Conservation (phyloP, 2,329 filamentous ascomycete species). For the Colletotrichum neosansevieriae region DNA sequence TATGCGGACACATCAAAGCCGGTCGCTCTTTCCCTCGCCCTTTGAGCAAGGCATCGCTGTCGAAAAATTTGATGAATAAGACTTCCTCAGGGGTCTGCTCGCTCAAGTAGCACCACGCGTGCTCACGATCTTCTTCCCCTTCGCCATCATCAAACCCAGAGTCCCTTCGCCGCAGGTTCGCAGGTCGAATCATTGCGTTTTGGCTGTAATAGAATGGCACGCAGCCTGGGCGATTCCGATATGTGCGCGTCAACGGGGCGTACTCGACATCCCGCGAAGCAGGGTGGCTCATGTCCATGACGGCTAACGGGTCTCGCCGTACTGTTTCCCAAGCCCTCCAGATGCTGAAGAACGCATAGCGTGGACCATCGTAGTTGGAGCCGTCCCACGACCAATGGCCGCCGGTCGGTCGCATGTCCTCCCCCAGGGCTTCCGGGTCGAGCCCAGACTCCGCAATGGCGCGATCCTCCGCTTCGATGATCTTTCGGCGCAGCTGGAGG, state of each 20-base stretch:
- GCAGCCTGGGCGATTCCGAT: slow-evolving; percentile 1
- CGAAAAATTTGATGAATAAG: slow-evolving; percentile 19
- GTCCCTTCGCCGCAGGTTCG: background rate
- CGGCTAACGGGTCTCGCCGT: slow-evolving; percentile 18
- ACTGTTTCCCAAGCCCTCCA: slow-evolving; percentile 27
- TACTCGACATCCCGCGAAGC: slow-evolving; percentile 9
- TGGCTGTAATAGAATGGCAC: slow-evolving; percentile 31
- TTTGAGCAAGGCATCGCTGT: slow-evolving; percentile 28
- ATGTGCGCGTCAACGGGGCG: slow-evolving; percentile 24
- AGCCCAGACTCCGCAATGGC: slow-evolving; percentile 17
- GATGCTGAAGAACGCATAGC: slow-evolving; percentile 28
- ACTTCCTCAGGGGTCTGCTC: slow-evolving; percentile 28
- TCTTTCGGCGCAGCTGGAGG: slow-evolving; percentile 10
- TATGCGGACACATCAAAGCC: slow-evolving; percentile 12
- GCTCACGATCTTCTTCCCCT: background rate
- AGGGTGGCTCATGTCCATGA: slow-evolving; percentile 28
- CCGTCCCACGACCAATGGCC: slow-evolving; percentile 32
- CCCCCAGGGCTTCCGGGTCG: slow-evolving; percentile 1
- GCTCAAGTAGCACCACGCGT: slow-evolving; percentile 21
- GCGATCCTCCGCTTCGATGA: slow-evolving; percentile 24
- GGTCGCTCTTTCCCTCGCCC: background rate
- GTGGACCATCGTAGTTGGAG: slow-evolving; percentile 22
- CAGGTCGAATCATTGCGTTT: slow-evolving; percentile 12
- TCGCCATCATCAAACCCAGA: slow-evolving; percentile 2
- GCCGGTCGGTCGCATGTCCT: background rate